Evolutionary conservation across 2,329 filamentous ascomycete genomes (phyloP), one percentile per base, ranked within the genome.

Genomic region (Apiospora pterosperma): DNA sequence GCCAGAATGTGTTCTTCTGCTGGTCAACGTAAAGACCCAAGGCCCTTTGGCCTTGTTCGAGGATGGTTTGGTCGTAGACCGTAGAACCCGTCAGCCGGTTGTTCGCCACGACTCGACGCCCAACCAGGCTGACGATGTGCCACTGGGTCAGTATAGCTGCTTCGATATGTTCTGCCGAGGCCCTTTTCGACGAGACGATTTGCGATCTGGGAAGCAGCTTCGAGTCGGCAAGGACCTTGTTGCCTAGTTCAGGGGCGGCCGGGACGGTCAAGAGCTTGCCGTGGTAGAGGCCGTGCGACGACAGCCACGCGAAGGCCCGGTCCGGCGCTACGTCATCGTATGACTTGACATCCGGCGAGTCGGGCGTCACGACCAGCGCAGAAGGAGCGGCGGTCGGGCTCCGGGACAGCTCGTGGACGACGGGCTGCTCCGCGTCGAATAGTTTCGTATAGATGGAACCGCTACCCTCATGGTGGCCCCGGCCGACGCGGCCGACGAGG

Each of bases 1-100:
- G 85, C 96, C 96, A 99, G 75, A 95, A 97, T 0, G 96, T 99
- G 73, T 95, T 96, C 81, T 97, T 97, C 76, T 96, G 95, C 66
- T 91, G 86, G 76, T 99, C 96, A 10, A 95, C 90, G 61, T 93
- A 90, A 21, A 99, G 85, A 0, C 92, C 93, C n/a, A 99, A 81
- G 5, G 90, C 88, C 71, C 85, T 89, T 71, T 97, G 92, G 0
- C 91, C 92, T 5, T 88, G 85, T 63, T 95, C 91, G 16, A 98
- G 82, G 5, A 99, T 90, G 25, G 89, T 84, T 77, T 98, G 93
- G 75, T 97, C 92, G 70, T 96, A 96, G 1, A 97, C 91, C 59
- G 95, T 83, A 62, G 90, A 88, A 34, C 95, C 93, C 44, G 94
- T 96, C 59, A 99, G 84, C 36, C 93, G 87, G 74, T 98, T 98